These are phyloP conservation scores for Diaporthe velutina DNA, from an alignment of 2,329 filamentous ascomycete genomes.

Conservation along the genomic window DNA sequence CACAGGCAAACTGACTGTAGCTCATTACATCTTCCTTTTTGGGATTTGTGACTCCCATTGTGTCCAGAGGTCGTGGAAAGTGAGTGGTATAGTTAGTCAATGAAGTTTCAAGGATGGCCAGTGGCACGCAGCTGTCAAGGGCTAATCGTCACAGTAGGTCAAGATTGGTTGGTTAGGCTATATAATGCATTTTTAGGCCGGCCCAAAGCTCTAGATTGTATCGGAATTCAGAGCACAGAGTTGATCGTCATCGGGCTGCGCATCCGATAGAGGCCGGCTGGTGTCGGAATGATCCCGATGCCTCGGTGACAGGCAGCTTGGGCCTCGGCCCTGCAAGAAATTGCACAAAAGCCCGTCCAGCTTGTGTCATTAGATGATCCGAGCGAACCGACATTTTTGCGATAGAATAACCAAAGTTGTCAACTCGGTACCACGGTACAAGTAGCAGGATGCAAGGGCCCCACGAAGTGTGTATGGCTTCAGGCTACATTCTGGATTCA, in stretches of 20 bases:
- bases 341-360: not conserved
- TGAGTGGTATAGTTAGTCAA: not conserved
- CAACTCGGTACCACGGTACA: not conserved
- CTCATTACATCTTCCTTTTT: not conserved
- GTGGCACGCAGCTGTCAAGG: not conserved
- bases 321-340: not conserved
- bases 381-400: not conserved
- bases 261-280: not conserved
- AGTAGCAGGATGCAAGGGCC: not conserved
- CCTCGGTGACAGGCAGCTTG: not conserved
- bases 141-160: not conserved
- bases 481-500: not conserved
- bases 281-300: not conserved
- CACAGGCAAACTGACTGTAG: slow-evolving; percentile 56
- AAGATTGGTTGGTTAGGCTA: not conserved
- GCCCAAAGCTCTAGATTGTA: not conserved
- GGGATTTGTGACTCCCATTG: not conserved
- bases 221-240: not conserved
- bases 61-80: not conserved
- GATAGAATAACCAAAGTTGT: not conserved
- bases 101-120: not conserved
- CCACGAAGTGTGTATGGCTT: not conserved
- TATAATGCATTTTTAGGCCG: not conserved
- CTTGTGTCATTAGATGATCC: not conserved
- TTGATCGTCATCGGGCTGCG: not conserved